Evolutionary conservation across 140 eudicot genomes (phyloP).

Genomic region (Eryngium alpinum): DNA sequence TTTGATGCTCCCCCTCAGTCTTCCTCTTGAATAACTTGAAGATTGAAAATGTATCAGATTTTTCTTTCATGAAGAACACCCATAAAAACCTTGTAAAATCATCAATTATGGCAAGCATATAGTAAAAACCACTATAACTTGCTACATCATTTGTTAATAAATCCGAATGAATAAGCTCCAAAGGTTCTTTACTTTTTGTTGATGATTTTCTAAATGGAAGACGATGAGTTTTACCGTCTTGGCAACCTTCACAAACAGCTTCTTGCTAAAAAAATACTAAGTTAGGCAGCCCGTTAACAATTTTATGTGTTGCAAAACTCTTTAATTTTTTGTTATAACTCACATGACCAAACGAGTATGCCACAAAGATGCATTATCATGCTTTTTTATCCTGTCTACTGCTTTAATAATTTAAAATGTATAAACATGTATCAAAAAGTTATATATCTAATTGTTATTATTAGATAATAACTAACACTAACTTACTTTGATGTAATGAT

Average conservation of each 20-base stretch:
- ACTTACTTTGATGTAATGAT: no score
- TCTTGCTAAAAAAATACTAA: background rate
- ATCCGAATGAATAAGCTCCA: slow-evolving; percentile 13
- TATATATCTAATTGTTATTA: no score
- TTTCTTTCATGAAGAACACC: slow-evolving; percentile 16
- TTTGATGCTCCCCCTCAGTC: background rate
- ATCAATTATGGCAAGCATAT: slow-evolving; percentile 18
- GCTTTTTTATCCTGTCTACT: no score
- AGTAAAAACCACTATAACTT: background rate
- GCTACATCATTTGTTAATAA: background rate
- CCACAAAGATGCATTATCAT: background rate
- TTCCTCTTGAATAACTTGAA: slow-evolving; percentile 9
- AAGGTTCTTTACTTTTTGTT: background rate
- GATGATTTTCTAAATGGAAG: background rate
- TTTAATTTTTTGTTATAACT: background rate
- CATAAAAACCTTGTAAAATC: slow-evolving; percentile 17
- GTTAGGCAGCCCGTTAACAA: background rate
- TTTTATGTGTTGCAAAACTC: background rate
- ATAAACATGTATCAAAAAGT: no score
- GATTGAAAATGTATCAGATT: background rate
- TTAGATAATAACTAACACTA: no score
- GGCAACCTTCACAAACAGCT: background rate
- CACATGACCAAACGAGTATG: background rate
- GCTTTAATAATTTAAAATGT: no score
- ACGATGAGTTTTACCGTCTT: background rate